Base-by-base conservation (phyloP, 2,329 filamentous ascomycete species). In the Exophiala xenobiotica region DNA sequence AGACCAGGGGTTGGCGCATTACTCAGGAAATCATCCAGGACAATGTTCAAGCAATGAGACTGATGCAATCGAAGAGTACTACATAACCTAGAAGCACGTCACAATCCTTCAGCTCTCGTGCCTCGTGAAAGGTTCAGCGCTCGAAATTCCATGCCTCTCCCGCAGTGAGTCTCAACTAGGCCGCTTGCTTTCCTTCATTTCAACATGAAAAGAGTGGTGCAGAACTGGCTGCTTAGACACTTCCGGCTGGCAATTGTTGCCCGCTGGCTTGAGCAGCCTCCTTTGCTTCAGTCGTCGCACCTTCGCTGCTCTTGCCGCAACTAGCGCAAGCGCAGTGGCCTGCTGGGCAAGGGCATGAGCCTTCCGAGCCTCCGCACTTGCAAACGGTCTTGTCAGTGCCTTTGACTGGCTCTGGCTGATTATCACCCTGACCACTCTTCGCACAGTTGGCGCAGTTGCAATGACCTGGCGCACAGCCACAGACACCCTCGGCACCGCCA, bases 351-450 rank as follows among this genome's bases (percentile, higher is more conserved):
- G 58, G 58, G 41, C 71, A 74, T 12, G 51, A 59, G 3, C 65
- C 53, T 22, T 61, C 63, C 44, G 65, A 64, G 49, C 68, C 74
- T 31, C 62, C 68, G 57, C 68, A 72, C 43, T 64, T 62, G 49
- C 73, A 73, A 8, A 65, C 67, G 9, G 70, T 70, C 63, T 71
- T 73, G 38, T 69, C 65, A 1, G 65, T 65, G 2, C 58, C 68
- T 14, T 63, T 53, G 46, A 69, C 65, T 14, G 58, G 49, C 35
- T 65, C 59, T 64, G 75, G 65, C 61, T 69, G 61, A 9, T 64
- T 57, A 60, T 76, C 74, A 41, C 70, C 69, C 35, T 65, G 85
- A 84, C 96, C 54, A 29, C 55, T 55, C 54, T 66, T 64, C 1
- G 53, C 45, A 46, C 71, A 73, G 12, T 64, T 65, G n/a, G 56